Conservation (phyloP, 2,329 filamentous ascomycete genomes). For the Fusarium pseudocircinatum region DNA sequence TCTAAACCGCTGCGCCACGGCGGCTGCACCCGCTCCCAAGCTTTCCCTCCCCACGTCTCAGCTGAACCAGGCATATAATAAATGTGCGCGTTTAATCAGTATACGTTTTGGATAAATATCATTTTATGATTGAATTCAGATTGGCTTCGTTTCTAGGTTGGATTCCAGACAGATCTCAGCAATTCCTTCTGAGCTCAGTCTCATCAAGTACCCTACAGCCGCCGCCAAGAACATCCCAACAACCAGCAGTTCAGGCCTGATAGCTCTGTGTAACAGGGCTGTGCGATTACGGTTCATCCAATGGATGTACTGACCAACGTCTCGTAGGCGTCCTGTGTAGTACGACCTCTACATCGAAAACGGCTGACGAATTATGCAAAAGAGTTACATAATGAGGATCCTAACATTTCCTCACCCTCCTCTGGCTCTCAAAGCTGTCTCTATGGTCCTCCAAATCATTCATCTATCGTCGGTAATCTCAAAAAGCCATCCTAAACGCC, state of each 20-base stretch:
- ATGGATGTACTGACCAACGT: background rate
- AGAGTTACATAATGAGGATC: background rate
- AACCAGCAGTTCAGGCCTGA: background rate
- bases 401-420: background rate
- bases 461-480: background rate
- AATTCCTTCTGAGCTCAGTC: background rate
- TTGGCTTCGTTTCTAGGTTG: background rate
- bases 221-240: background rate
- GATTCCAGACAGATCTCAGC: background rate
- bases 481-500: background rate
- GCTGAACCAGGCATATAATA: background rate
- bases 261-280: background rate
- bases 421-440: background rate
- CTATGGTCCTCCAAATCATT: background rate
- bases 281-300: background rate
- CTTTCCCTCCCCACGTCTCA: conserved; percentile 2
- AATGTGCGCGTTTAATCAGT: background rate
- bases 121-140: background rate
- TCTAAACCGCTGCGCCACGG: conserved; percentile 19
- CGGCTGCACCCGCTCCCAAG: conserved; percentile 26
- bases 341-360: background rate
- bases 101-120: too few species aligned
- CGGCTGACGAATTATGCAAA: background rate
- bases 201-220: background rate
- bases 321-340: background rate